A percentile compares a stretch with the other conserved stretches of the same genome.
Evolutionary conservation across 768 basidiomycete genomes (phyloP).

Genomic region (Punctularia strigosozonata): DNA sequence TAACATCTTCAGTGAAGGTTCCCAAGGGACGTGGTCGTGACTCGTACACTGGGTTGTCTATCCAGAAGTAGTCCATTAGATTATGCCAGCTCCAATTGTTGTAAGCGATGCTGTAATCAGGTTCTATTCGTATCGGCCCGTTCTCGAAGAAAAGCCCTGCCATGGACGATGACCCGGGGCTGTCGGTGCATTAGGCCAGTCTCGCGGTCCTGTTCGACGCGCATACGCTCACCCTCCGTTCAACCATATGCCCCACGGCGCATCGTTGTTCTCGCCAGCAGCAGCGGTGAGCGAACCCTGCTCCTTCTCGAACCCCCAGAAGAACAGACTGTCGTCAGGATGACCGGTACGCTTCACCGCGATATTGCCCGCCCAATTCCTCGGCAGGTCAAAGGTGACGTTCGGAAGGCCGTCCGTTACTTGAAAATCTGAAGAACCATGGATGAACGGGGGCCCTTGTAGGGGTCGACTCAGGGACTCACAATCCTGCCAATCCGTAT

Average conservation of each 20-base stretch:
- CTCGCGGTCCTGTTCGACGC: not conserved
- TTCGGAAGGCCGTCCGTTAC: slow-evolving; percentile 48
- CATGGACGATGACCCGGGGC: slow-evolving; percentile 64
- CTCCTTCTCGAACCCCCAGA: slow-evolving; percentile 42
- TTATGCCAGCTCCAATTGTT: slow-evolving; percentile 50
- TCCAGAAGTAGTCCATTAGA: slow-evolving; percentile 58
- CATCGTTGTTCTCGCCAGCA: slow-evolving; percentile 11
- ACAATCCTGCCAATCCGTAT: slow-evolving; percentile 55
- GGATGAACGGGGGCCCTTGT: no score
- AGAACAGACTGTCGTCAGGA: slow-evolving; percentile 57
- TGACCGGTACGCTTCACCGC: slow-evolving; percentile 46
- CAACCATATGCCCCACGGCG: slow-evolving; percentile 28
- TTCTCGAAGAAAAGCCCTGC: slow-evolving; percentile 42
- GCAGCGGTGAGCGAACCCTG: slow-evolving; percentile 23
- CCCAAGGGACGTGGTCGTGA: not conserved
- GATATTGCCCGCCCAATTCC: slow-evolving; percentile 53
- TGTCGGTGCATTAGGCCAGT: slow-evolving; percentile 6
- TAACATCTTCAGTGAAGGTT: slow-evolving; percentile 4
- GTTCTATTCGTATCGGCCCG: slow-evolving; percentile 50
- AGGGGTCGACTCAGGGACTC: slow-evolving; percentile 14
- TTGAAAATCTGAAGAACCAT: slow-evolving; percentile 35
- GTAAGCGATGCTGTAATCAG: slow-evolving; percentile 33
- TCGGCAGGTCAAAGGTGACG: slow-evolving; percentile 34
- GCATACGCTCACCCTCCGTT: slow-evolving; percentile 19
- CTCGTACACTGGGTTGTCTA: slow-evolving; percentile 58